Evolutionary conservation across 768 basidiomycete species (phyloP).

Genomic region (Suillus occidentalis): DNA sequence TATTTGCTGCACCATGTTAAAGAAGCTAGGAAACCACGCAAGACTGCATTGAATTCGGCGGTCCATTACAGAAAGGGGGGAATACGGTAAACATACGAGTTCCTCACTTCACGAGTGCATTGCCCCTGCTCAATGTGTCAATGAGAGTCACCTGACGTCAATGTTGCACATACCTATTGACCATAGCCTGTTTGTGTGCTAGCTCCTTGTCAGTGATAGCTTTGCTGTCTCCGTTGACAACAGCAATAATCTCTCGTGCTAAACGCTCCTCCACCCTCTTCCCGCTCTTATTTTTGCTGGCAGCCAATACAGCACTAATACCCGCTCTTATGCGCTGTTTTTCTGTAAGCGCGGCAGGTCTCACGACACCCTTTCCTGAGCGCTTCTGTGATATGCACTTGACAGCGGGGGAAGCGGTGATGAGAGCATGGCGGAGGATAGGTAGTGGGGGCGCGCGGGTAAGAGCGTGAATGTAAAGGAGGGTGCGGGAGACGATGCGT

Average conservation of each 20-base stretch:
- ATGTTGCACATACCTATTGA: slow-evolving; percentile 61
- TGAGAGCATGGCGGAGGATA: slow-evolving; percentile 72
- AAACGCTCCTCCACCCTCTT: slow-evolving; percentile 65
- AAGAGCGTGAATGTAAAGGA: slow-evolving; percentile 70
- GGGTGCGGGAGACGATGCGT: slow-evolving; percentile 55
- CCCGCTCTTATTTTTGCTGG: slow-evolving; percentile 55
- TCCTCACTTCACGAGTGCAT: slow-evolving; percentile 7
- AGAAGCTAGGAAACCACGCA: background rate
- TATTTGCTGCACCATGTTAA: background rate
- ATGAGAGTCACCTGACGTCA: slow-evolving; percentile 3
- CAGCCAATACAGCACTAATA: slow-evolving; percentile 69
- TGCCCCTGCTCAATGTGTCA: slow-evolving; percentile 20
- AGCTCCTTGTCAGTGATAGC: slow-evolving; percentile 63
- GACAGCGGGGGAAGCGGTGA: slow-evolving; percentile 69
- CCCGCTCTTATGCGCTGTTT: slow-evolving; percentile 74
- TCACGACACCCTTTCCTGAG: slow-evolving; percentile 63
- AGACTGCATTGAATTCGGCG: background rate
- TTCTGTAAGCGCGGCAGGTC: slow-evolving; percentile 75
- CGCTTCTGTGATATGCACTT: slow-evolving; percentile 55
- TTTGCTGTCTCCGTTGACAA: slow-evolving; percentile 61
- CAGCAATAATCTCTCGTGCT: slow-evolving; percentile 74
- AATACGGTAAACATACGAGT: background rate
- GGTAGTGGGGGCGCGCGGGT: slow-evolving; percentile 81
- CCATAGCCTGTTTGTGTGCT: slow-evolving; percentile 68
- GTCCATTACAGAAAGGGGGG: background rate